phyloP scores from a whole-genome alignment of 2,329 filamentous ascomycete genomes.

The Colletotrichum tropicale region DNA sequence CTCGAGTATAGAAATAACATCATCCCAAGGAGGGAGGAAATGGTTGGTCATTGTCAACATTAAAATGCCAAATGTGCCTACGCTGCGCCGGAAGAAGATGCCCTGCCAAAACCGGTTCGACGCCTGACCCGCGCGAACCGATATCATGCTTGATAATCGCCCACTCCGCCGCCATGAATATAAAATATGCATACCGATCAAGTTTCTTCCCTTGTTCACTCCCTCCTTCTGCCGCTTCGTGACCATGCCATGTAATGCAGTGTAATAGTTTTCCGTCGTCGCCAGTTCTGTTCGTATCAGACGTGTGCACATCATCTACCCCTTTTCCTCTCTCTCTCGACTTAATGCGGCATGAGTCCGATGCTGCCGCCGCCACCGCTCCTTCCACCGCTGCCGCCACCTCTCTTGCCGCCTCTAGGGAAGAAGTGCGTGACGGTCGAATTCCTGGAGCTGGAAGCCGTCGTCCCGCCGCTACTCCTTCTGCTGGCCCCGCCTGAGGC shows the following conservation, averaged over 20 bases:
- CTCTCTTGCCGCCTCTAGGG: conserved; percentile 31
- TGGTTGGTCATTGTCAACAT: not conserved
- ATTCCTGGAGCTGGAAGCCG: conserved; percentile 8
- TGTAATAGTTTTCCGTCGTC: not conserved
- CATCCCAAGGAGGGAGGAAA: not conserved
- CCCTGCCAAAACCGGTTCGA: not conserved
- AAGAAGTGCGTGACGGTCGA: conserved; percentile 4
- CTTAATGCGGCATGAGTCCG: conserved; percentile 42
- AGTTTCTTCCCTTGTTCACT: not conserved
- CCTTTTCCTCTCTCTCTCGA: not conserved
- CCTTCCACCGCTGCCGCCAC: conserved; percentile 5
- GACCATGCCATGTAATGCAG: not conserved
- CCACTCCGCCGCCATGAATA: not conserved
- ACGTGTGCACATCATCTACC: not conserved
- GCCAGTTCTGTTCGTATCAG: not conserved
- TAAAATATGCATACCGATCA: not conserved
- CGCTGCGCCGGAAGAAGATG: not conserved
- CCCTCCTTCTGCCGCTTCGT: not conserved
- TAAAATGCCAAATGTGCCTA: not conserved
- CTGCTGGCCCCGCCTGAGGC: conserved; percentile 14
- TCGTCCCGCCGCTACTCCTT: conserved; percentile 1
- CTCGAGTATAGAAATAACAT: not conserved
- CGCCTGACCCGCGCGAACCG: not conserved
- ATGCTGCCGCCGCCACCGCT: conserved; percentile 27
- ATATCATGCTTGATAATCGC: not conserved